Evolutionary conservation across 2,329 filamentous ascomycete species (phyloP).

Genomic region (Aspergillus transmontanensis): DNA sequence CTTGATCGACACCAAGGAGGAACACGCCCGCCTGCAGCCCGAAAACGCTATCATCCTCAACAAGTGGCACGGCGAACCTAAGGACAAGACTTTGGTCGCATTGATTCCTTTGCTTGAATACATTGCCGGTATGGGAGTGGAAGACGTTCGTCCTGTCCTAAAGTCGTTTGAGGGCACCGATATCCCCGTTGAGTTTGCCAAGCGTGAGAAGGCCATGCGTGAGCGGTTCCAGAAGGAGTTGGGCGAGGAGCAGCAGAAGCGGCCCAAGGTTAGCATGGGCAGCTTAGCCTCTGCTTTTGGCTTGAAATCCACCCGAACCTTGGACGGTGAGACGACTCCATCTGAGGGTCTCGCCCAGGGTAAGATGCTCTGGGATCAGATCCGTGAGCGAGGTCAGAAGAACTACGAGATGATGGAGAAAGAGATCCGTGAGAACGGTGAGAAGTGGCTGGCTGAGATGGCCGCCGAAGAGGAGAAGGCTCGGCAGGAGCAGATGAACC

Average conservation of each 20-base stretch:
- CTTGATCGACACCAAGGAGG: slow-evolving; percentile 82
- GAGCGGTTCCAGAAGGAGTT: slow-evolving; percentile 82
- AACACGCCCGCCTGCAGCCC: slow-evolving; percentile 86
- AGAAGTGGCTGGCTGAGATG: slow-evolving; percentile 95
- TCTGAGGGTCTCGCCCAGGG: slow-evolving; percentile 82
- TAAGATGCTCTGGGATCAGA: slow-evolving; percentile 96
- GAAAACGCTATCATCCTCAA: slow-evolving; percentile 92
- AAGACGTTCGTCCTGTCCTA: slow-evolving; percentile 82
- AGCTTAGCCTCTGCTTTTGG: slow-evolving; percentile 74
- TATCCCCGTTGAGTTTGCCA: slow-evolving; percentile 87
- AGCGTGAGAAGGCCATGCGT: slow-evolving; percentile 81
- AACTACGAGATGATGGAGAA: slow-evolving; percentile 88
- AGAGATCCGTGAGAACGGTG: slow-evolving; percentile 89
- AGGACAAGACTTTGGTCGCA: slow-evolving; percentile 82
- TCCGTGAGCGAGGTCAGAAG: slow-evolving; percentile 85
- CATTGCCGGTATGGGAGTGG: slow-evolving; percentile 87
- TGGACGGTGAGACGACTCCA: slow-evolving; percentile 69
- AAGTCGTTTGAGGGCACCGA: slow-evolving; percentile 87
- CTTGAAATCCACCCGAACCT: slow-evolving; percentile 67
- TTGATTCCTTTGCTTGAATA: slow-evolving; percentile 98
- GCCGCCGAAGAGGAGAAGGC: slow-evolving; percentile 83
- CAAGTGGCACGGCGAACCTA: slow-evolving; percentile 82
- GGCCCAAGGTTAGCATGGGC: slow-evolving; percentile 63
- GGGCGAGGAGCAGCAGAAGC: slow-evolving; percentile 67
- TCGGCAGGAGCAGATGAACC: slow-evolving; percentile 87